Base-by-base conservation (phyloP, 352 stramenopile genomes). In the Globisporangium radiosum region DNA sequence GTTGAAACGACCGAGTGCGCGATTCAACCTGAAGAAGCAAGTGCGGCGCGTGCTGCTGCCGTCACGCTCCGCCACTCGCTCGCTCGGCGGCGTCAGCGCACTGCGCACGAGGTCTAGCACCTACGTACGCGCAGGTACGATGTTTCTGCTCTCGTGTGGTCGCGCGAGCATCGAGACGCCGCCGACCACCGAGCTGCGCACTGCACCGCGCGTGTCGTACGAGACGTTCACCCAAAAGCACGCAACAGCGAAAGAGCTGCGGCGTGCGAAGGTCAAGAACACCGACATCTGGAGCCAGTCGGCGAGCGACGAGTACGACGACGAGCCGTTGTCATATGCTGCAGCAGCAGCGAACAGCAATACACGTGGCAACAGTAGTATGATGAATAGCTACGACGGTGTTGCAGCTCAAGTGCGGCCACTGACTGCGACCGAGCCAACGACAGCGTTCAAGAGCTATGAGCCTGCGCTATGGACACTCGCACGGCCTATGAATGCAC, bases 141-240 rank as follows among this genome's bases (percentile, higher is more conserved):
- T 78, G 70, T 78, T 73, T 49, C 52, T 78, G 37, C 62, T 78
- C 5, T 63, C 68, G 43, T 78, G 70, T 42, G 70, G 70, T 3
- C 68, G 57, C 33, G 64, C 62, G 56, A 75, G 68, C 49, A 54
- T 77, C 13, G 53, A 58, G 9, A 49, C 61, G 19, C 37, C 10
- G 33, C 66, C 37, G 47, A 59, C 19, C n/a, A 13, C 11, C 10
- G 33, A 5, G 58, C 51, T 44, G 42, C 45, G 50, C 42, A 33
- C 25, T 33, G 25, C 36, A 44, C 52, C 37, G 33, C 55, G 56
- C 2, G 48, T 43, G 42, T 67, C 61, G 51, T 67, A 67, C 42
- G 61, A 67, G 57, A 67, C 61, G 40, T 64, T 67, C 40, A 52
- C 51, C 55, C 56, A 57, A 43, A 52, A 56, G 56, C 33, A 59